Base-by-base conservation (phyloP, 306 rosid genomes). In the Malus sylvestris region DNA sequence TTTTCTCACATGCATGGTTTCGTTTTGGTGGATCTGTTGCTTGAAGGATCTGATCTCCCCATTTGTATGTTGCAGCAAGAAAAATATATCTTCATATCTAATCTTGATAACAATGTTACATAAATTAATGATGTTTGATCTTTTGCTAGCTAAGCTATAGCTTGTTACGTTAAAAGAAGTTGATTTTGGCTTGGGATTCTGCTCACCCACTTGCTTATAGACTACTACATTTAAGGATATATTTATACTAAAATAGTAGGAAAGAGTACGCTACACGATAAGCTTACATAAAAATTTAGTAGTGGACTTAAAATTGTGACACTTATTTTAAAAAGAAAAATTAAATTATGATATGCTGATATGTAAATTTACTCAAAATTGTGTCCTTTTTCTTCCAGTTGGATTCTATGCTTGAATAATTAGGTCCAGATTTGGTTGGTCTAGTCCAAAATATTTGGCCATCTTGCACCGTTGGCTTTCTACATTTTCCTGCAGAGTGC, bases 1-100 rank as follows among this genome's bases (percentile, higher is more conserved):
- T 73, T 73, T 44, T 45, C 59, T 44, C 77, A 74, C 60, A 74
- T 74, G 77, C 68, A 8, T 25, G 77, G 68, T 45, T 60, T 61
- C 60, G 4, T 61, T 49, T 61, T 27, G 51, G 55, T 57, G 76
- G 57, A 32, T 65, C 10, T 12, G n/a, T 19, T 33, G 69, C 69
- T 7, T 27, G 45, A 65, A 30, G 68, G 68, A 63, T 63, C 42
- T 29, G 68, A 63, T 63, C 42, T 29, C 22, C 33, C 35, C 32
- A 10, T 23, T 4, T 60, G 33, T 8, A 19, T 33, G 23, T 65
- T 65, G 46, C 69, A 16, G 67, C 8, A 33, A 33, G 14, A 3
- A 33, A 33, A 65, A 65, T 9, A 13, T 63, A 15, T 30, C 40
- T 15, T 19, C 68, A 29, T 7, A 30, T 11, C n/a, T 29, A 27